Percentiles rank a stretch among this genome's conserved stretches.
Evolutionary conservation across 176 grass and related monocot species (phyloP).

Genomic region (Rhynchospora tenuis): DNA sequence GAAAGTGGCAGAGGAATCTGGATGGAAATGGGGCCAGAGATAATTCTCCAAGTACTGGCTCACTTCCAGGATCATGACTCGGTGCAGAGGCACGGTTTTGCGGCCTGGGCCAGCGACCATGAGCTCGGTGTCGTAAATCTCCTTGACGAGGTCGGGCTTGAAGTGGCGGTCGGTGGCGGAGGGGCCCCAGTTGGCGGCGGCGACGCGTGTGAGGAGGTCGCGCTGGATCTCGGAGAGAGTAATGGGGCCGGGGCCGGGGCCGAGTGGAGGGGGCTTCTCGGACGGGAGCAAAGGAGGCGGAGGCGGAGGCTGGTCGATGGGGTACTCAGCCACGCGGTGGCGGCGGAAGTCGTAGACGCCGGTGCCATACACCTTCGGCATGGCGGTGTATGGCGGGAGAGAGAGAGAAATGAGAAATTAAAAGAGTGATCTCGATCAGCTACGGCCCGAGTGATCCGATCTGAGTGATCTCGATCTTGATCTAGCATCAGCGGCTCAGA

Average conservation of each 20-base stretch:
- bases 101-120: constrained; percentile 43
- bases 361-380: constrained; percentile 94
- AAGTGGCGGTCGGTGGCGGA: constrained; percentile 29
- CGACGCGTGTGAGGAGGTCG: constrained; percentile 73
- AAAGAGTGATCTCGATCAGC: too few relatives aligned
- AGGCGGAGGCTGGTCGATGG: constrained; percentile 27
- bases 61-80: constrained; percentile 98
- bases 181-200: constrained; percentile 57
- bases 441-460: too few relatives aligned
- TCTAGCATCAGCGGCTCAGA: too few relatives aligned
- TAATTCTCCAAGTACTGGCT: constrained; percentile 99
- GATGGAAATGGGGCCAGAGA: constrained; percentile 92
- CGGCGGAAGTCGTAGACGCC: constrained; percentile 93
- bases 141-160: constrained; percentile 65
- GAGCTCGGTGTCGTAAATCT: constrained; percentile 76
- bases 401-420: too few relatives aligned
- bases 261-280: too few relatives aligned
- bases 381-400: constrained; percentile 34
- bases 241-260: too few relatives aligned
- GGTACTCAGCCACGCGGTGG: constrained; percentile 84
- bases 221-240: constrained; percentile 91
- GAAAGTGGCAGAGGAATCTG: constrained; percentile 47
- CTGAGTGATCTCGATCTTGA: too few relatives aligned
- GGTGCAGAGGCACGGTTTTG: constrained; percentile 83
- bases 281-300: background rate